Evolutionary conservation across 495 filamentous ascomycete species (phyloP), one percentile per base, ranked within the genome.

Genomic region (Neurospora sp.): DNA sequence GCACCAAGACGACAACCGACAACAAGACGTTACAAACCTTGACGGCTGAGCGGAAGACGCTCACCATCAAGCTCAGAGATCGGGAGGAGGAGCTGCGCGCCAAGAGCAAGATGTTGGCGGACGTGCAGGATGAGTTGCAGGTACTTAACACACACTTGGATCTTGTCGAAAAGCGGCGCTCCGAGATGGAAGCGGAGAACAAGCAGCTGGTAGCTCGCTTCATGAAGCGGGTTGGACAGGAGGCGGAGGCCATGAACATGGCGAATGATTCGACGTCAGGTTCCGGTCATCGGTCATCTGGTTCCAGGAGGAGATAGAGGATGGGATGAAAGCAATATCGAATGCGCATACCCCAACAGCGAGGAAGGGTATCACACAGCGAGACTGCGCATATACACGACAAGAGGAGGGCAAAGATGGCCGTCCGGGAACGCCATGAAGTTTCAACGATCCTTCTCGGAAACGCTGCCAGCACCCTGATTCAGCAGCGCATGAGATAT

Each of bases 101-200:
- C 31, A 98, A 98, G 83, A 89, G 87, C 10, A 93, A 93, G 79
- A 82, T 96, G 73, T 83, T 97, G 3, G 91, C 93, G 88, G 89
- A 94, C 77, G 90, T 96, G 73, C 95, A 98, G 81, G 94, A 97
- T 81, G 95, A 98, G 78, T 88, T 96, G 75, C 88, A 94, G 46
- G 89, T 93, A 3, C 82, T 97, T 69, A 93, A 93, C 73, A 87
- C 98, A 74, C 92, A 98, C 81, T 86, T 97, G 4, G 94, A 97
- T 77, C 89, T 97, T 86, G 89, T 91, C 10, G 92, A 95, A 78
- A 87, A 94, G 79, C 87, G 86, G 76, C 85, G 85, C 6, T 86
- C 87, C 74, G 90, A 89, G 77, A 83, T 96, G 72, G 84, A 89
- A 78, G 85, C 84, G n/a, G 95, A 98, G 78, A 97, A 98, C 77